Percentiles rank a stretch among this genome's conserved stretches.
Evolutionary conservation across 148 eudicot genomes (phyloP).

Genomic region (Fagopyrum tataricum): DNA sequence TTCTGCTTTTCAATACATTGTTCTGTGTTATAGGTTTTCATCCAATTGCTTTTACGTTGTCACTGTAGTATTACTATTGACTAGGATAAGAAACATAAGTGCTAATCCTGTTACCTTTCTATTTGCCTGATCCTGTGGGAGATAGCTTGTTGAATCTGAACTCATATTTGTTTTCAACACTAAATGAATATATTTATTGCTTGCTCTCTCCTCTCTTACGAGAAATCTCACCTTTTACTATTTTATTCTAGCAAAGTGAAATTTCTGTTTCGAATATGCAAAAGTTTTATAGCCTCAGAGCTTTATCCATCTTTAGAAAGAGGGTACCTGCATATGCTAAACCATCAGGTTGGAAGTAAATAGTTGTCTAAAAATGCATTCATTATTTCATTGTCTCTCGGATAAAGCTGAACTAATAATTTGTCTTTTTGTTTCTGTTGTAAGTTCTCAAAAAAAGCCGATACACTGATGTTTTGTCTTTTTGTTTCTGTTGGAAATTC

Average conservation of each 20-base stretch:
- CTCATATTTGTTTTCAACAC: neutral
- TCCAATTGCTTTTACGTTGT: neutral
- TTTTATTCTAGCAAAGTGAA: neutral
- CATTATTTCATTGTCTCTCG: neutral
- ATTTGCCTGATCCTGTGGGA: neutral
- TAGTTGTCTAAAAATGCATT: neutral
- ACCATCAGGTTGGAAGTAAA: neutral
- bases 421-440: neutral
- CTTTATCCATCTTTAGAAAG: neutral
- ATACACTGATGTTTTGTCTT: neutral
- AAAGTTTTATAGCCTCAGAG: neutral
- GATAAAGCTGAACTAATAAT: neutral
- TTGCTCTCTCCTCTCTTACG: neutral
- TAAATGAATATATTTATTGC: neutral
- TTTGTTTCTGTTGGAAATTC: neutral
- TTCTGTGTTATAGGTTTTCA: neutral
- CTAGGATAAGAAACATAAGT: neutral
- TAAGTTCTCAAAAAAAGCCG: neutral
- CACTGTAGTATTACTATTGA: too few relatives aligned
- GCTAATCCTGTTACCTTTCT: neutral
- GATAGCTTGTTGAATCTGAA: neutral
- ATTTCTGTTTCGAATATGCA: neutral
- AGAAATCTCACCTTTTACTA: neutral
- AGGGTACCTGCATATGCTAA: neutral
- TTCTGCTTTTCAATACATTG: neutral